These are phyloP conservation scores for Starmerella kuoi DNA, from an alignment of 805 yeast genomes.

Conservation along the genomic window DNA sequence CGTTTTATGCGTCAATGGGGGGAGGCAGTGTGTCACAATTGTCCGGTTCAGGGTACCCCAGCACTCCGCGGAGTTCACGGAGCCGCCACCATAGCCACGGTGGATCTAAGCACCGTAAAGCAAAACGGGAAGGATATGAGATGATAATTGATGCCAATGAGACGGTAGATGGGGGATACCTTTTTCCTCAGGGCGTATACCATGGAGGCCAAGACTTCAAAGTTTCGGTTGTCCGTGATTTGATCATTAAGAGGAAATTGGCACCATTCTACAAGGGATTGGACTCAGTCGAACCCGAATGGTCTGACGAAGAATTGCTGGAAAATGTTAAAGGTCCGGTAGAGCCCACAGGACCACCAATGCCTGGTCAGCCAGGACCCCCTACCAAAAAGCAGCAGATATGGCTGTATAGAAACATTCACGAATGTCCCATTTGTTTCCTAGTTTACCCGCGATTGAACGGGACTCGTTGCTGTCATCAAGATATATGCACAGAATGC, in stretches of 20 bases:
- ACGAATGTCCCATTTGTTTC: slow-evolving; percentile 93
- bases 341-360: slow-evolving; percentile 3
- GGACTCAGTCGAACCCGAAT: slow-evolving; percentile 58
- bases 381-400: slow-evolving; percentile 30
- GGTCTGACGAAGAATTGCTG: slow-evolving; percentile 62
- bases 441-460: slow-evolving; percentile 73
- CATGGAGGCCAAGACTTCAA: slow-evolving; percentile 63
- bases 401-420: slow-evolving; percentile 50
- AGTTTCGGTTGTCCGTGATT: slow-evolving; percentile 54
- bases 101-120: not conserved
- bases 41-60: no score
- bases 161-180: slow-evolving; percentile 83
- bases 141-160: slow-evolving; percentile 34
- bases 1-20: no score
- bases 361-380: slow-evolving; percentile 15
- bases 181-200: slow-evolving; percentile 87
- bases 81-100: slow-evolving; percentile 3
- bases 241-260: slow-evolving; percentile 56
- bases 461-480: slow-evolving; percentile 75
- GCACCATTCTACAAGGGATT: slow-evolving; percentile 90
- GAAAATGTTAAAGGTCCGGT: not conserved
- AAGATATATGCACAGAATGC: slow-evolving; percentile 91
- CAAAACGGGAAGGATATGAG: slow-evolving; percentile 15
- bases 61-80: no score
- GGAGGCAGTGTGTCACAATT: no score